Evolutionary conservation across 2,329 filamentous ascomycete genomes (phyloP), one percentile per base, ranked within the genome.

Genomic region (Microcera coccophila): DNA sequence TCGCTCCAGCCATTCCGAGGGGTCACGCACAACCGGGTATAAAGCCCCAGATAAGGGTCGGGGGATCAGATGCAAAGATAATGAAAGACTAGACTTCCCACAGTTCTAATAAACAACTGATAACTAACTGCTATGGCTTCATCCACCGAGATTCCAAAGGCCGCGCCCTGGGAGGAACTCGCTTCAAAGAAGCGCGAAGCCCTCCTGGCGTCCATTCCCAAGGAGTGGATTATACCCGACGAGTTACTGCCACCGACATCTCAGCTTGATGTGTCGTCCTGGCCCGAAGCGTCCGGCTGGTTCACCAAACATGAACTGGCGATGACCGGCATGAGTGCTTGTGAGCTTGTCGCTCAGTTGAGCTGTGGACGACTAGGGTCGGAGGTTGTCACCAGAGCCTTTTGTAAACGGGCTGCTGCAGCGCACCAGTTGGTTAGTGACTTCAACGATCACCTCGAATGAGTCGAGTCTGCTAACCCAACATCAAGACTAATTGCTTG

Each of bases 201-300:
- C 4, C 52, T 54, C 1, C 28, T 32, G 14, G 36, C 64, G 32
- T 74, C 75, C 1, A 79, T 85, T 40, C 80, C 81, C 1, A 42
- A 65, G 2, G 73, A 82, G 56, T 84, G 78, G 74, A 67, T 69
- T 39, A 71, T 84, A 4, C 77, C 79, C 0, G 58, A 61, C 5
- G 57, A 72, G 36, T 61, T 81, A 33, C 55, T 82, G 1, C 81
- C 81, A 3, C 68, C 74, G 1, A 69, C 70, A 0, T 67, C 49
- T 2, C 49, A 55, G 18, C 64, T 74, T 35, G 72, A 84, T 54
- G 75, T 85, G 14, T 78, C 74, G 0, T 52, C 52, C 4, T 83
- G 80, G 62, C 78, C 81, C 55, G 55, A 66, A 38, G 57, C 58
- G 0, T 84, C 78, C 1, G 79, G 78, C 3, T 81, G 81, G 71